Evolutionary conservation across 2,329 filamentous ascomycete species (phyloP).

Genomic region (Chlorencoelia australis): DNA sequence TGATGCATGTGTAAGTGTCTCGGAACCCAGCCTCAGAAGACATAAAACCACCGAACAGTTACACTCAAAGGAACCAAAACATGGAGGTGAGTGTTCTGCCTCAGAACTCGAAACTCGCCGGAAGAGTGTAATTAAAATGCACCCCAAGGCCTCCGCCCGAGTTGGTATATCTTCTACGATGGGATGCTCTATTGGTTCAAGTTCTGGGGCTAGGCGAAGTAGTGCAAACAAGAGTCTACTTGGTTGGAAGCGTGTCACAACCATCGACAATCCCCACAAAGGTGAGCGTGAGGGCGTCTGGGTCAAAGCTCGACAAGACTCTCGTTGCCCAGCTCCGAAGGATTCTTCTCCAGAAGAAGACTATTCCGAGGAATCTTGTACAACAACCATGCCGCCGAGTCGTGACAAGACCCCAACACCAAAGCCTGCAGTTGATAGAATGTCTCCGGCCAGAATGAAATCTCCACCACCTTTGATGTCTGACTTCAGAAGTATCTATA

Average conservation of each 20-base stretch:
- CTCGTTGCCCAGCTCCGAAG: no score
- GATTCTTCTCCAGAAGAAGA: no score
- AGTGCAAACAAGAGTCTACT: constrained; percentile 6
- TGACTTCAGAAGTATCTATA: no score
- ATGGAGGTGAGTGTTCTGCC: not conserved
- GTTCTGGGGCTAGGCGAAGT: constrained; percentile 9
- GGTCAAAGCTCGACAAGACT: constrained; percentile 12
- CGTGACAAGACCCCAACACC: no score
- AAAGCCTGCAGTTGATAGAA: no score
- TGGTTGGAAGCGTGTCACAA: constrained; percentile 10
- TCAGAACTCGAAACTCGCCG: not conserved
- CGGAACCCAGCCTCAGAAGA: not conserved
- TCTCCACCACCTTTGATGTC: no score
- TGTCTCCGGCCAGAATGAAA: no score
- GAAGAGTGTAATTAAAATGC: constrained; percentile 12
- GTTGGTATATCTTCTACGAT: constrained; percentile 7
- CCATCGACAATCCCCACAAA: constrained; percentile 15
- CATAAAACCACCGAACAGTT: not conserved
- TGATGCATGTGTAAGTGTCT: constrained; percentile 9
- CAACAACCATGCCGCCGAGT: no score
- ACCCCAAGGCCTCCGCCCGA: constrained; percentile 14
- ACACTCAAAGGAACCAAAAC: not conserved
- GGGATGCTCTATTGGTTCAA: constrained; percentile 15
- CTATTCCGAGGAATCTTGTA: no score
- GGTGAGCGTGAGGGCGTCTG: constrained; percentile 7